These are phyloP conservation scores for Mortierella antarctica DNA, from an alignment of 192 early-diverging fungal genomes.

Conservation along the genomic window DNA sequence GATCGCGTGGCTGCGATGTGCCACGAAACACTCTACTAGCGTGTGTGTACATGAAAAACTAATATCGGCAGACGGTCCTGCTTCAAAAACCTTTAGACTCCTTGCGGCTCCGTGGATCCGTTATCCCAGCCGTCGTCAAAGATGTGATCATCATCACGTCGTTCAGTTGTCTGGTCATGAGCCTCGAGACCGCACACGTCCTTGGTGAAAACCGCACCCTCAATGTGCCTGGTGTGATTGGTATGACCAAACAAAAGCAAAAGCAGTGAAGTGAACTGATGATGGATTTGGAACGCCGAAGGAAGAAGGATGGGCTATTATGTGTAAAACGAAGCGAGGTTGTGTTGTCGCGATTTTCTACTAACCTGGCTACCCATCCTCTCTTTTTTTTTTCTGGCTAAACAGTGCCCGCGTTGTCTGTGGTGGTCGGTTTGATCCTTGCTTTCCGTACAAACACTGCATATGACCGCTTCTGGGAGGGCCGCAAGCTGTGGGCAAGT, in stretches of 20 bases:
- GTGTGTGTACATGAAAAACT: no score
- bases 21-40: no score
- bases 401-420: slow-evolving; percentile 48
- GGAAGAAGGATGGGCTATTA: background rate
- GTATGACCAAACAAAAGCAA: background rate
- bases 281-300: background rate
- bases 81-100: slow-evolving; percentile 15
- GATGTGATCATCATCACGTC: slow-evolving; percentile 36
- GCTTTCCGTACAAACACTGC: slow-evolving; percentile 88
- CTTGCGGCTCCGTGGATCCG: slow-evolving; percentile 47
- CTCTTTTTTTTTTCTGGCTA: background rate
- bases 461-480: slow-evolving; percentile 86
- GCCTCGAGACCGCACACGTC: slow-evolving; percentile 10
- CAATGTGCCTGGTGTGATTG: slow-evolving; percentile 36
- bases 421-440: slow-evolving; percentile 75
- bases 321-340: background rate
- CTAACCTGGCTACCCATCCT: background rate
- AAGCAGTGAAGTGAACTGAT: background rate
- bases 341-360: background rate
- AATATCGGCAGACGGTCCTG: background rate
- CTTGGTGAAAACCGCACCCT: slow-evolving; percentile 3
- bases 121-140: slow-evolving; percentile 32
- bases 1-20: background rate
- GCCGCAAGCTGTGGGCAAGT: slow-evolving; percentile 82
- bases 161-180: slow-evolving; percentile 9